Conservation (phyloP, 768 basidiomycete species). For the Pluteus cervinus region DNA sequence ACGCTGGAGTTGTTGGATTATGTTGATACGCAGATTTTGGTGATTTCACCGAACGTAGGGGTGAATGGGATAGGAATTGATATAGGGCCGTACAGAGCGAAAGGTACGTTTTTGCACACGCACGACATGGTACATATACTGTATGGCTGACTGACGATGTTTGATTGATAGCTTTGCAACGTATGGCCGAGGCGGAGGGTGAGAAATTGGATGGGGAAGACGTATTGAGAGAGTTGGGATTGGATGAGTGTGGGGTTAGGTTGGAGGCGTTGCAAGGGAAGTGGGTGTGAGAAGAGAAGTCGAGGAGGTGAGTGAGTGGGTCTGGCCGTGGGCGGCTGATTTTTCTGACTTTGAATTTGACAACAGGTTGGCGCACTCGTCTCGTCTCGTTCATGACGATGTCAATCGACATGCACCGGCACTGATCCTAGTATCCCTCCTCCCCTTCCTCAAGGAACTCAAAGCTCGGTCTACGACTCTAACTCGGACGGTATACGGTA, state of each 20-base stretch:
- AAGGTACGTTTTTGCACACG: slow-evolving; percentile 10
- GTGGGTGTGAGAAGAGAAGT: slow-evolving; percentile 6
- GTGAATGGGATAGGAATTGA: slow-evolving; percentile 45
- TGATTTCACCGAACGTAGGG: slow-evolving; percentile 46
- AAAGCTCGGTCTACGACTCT: too few relatives aligned
- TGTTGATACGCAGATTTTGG: slow-evolving; percentile 44
- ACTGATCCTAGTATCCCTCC: too few relatives aligned
- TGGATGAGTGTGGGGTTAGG: background rate
- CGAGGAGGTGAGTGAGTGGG: too few relatives aligned
- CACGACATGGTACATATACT: too few relatives aligned
- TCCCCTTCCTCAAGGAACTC: too few relatives aligned
- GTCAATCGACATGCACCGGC: too few relatives aligned
- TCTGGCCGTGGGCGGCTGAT: too few relatives aligned
- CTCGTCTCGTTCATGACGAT: too few relatives aligned
- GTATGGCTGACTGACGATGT: background rate
- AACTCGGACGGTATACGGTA: too few relatives aligned
- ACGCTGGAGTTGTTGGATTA: slow-evolving; percentile 49
- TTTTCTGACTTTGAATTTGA: too few relatives aligned
- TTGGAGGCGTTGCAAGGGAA: slow-evolving; percentile 2
- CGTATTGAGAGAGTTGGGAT: slow-evolving; percentile 12
- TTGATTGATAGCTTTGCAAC: slow-evolving; percentile 6
- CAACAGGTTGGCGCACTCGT: too few relatives aligned
- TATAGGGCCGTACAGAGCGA: slow-evolving; percentile 43
- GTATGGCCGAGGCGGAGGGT: slow-evolving; percentile 7
- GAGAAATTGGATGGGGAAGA: slow-evolving; percentile 5